Conservation (phyloP, 2,329 filamentous ascomycete species). For the Aspergillus cejpii region DNA sequence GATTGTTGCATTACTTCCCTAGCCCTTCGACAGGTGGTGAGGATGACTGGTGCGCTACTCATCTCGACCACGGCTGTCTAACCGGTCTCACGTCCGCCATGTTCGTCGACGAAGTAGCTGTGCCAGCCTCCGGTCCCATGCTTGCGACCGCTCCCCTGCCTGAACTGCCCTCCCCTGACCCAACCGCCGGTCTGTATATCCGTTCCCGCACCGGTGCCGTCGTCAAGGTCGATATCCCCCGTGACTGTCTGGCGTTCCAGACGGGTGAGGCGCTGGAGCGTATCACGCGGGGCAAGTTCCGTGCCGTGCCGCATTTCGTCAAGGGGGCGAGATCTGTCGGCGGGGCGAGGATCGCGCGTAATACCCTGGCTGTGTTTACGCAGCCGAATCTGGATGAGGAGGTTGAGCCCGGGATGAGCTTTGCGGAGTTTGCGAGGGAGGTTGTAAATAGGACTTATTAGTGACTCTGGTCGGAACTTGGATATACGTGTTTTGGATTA, state of each 20-base stretch:
- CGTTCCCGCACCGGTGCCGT: slow-evolving; percentile 72
- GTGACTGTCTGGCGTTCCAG: slow-evolving; percentile 90
- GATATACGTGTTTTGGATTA: not conserved
- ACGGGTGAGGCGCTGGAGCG: slow-evolving; percentile 86
- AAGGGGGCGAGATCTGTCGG: slow-evolving; percentile 60
- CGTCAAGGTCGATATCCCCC: slow-evolving; percentile 87
- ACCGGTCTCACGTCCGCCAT: slow-evolving; percentile 92
- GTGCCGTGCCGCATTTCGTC: slow-evolving; percentile 94
- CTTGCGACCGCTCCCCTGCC: slow-evolving; percentile 44
- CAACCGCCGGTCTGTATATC: slow-evolving; percentile 86
- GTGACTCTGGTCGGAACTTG: too few species aligned
- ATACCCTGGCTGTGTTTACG: slow-evolving; percentile 93
- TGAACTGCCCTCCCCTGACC: slow-evolving; percentile 77
- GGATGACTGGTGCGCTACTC: slow-evolving; percentile 84
- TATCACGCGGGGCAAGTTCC: slow-evolving; percentile 86
- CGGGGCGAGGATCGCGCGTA: slow-evolving; percentile 58
- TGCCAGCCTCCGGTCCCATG: slow-evolving; percentile 26
- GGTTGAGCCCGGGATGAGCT: slow-evolving; percentile 66
- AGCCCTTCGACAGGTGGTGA: slow-evolving; percentile 36
- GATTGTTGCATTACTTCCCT: slow-evolving; percentile 90
- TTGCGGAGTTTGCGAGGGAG: slow-evolving; percentile 68
- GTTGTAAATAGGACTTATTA: slow-evolving; percentile 64
- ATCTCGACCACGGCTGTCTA: slow-evolving; percentile 81
- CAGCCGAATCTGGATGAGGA: slow-evolving; percentile 80
- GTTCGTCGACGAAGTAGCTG: slow-evolving; percentile 73